These are phyloP conservation scores for Ceratobasidium sp. DNA, from an alignment of 1,284 basidiomycete genomes.

Conservation along the genomic window DNA sequence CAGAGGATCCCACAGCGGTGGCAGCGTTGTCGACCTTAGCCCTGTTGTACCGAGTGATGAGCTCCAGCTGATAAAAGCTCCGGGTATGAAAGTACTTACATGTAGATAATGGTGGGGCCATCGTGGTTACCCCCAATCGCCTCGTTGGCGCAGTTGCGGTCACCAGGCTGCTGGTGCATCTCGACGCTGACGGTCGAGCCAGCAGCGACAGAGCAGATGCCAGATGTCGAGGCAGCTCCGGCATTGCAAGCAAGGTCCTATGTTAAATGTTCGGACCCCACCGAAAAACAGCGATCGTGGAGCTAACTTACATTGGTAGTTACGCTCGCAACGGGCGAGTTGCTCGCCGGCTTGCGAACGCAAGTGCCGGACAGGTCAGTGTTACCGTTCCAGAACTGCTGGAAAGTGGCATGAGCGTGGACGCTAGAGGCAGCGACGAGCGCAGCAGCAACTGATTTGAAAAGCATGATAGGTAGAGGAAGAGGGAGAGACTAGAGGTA, in stretches of 20 bases:
- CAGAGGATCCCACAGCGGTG: conserved; percentile 45
- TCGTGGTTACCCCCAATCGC: conserved; percentile 52
- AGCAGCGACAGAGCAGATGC: conserved; percentile 47
- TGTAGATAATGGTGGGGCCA: conserved; percentile 58
- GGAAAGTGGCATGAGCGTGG: conserved; percentile 49
- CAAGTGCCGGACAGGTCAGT: conserved; percentile 39
- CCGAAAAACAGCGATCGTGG: background rate
- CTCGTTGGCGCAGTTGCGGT: conserved; percentile 50
- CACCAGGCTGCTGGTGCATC: conserved; percentile 52
- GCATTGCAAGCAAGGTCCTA: conserved; percentile 50
- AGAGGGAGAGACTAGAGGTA: background rate
- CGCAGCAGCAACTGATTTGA: conserved; percentile 14
- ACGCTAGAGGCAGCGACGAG: conserved; percentile 44
- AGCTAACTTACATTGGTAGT: conserved; percentile 59
- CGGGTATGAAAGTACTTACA: background rate
- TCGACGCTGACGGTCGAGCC: conserved; percentile 51
- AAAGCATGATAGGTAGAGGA: background rate
- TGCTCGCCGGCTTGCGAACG: conserved; percentile 45
- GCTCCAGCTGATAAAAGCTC: background rate
- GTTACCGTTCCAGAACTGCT: conserved; percentile 48
- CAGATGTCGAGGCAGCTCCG: conserved; percentile 40
- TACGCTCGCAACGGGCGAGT: conserved; percentile 59
- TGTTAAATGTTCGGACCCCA: background rate
- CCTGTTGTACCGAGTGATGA: conserved; percentile 41
- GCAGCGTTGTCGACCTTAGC: conserved; percentile 50